Evolutionary conservation across 176 grass and related monocot genomes (phyloP), one percentile per base, ranked within the genome.

Genomic region (Secale cereale): DNA sequence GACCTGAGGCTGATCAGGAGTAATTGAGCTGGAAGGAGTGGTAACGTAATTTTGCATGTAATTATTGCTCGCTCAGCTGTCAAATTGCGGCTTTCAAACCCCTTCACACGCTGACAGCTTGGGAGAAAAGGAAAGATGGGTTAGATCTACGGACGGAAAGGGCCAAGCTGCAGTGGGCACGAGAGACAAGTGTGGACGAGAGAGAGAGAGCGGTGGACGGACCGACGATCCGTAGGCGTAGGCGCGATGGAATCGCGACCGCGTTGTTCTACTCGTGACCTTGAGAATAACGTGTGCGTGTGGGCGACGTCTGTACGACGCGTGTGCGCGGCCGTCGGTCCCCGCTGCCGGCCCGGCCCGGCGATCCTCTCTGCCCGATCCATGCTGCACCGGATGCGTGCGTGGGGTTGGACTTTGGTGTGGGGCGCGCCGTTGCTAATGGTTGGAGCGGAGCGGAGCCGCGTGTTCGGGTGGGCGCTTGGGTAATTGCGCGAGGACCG

Each of bases 261-360:
- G 78, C 70, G 80, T 72, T 65, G 85, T 67, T 63, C 72, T 30
- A 45, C 90, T 67, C 57, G 82, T 65, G 78, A 79, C 82, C 86
- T 85, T 68, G 81, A 73, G 82, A 82, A 69, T 69, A 79, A 92
- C 86, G 79, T 89, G 90, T 62, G 80, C 77, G 85, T 91, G 89
- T 13, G 77, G 70, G 62, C 81, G 77, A 76, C 70, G 19, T 25
- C 85, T 74, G 16, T 10, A 35, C 6, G 89, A 62, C 77, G 75
- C 89, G 81, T 91, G 50, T 64, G 89, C 79, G 80, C 84, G 84
- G 75, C 89, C 6, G 66, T 76, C 29, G 64, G 63, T 33, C 81
- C 40, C 15, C 12, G n/a, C 37, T 30, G 69, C 75, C 63, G 70
- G 63, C 64, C n/a, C 20, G 67, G 33, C 20, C 14, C 12, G n/a